phyloP scores from a whole-genome alignment of 2,329 filamentous ascomycete genomes.

The Didymella glomerata region DNA sequence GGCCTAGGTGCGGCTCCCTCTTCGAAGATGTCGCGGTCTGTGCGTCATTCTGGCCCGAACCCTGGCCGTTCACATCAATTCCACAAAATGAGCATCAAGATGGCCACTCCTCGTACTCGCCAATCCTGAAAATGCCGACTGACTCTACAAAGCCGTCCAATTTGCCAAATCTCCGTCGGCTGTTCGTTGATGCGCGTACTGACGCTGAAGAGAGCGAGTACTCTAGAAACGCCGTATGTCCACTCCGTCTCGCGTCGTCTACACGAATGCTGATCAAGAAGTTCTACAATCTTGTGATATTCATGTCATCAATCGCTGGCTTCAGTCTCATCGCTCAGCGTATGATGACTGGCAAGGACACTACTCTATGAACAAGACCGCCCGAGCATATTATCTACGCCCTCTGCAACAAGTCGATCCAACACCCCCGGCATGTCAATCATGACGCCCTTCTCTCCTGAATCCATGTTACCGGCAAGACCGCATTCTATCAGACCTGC shows the following conservation, averaged over 20 bases:
- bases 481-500: background rate
- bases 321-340: conserved; percentile 93
- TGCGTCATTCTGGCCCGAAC: conserved; percentile 29
- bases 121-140: background rate
- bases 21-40: conserved; percentile 35
- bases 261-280: conserved; percentile 49
- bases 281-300: conserved; percentile 98
- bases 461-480: background rate
- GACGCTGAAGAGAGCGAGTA: conserved; percentile 95
- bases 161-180: conserved; percentile 90
- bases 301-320: conserved; percentile 94
- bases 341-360: conserved; percentile 61
- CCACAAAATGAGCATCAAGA: conserved; percentile 20
- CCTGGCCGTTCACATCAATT: conserved; percentile 13
- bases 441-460: background rate
- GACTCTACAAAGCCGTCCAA: conserved; percentile 65
- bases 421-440: background rate
- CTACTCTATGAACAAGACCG: conserved; percentile 6
- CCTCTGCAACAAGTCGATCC: background rate
- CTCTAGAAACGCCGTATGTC: conserved; percentile 84
- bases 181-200: conserved; percentile 93
- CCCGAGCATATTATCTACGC: no score
- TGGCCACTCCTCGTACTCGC: conserved; percentile 20
- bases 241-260: background rate
- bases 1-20: conserved; percentile 37